Evolutionary conservation across 169 alveolate genomes (phyloP).

Genomic region (Plasmodium knowlesi): DNA sequence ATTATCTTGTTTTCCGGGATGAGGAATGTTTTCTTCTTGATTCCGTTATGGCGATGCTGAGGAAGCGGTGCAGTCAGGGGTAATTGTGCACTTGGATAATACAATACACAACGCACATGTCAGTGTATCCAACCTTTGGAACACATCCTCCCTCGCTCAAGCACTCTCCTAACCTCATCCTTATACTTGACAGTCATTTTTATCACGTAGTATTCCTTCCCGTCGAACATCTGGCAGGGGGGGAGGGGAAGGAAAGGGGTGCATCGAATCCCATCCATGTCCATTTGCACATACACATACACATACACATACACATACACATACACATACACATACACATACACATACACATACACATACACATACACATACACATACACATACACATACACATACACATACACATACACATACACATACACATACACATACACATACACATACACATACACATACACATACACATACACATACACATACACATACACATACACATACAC

Average conservation of each 20-base stretch:
- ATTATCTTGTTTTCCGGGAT: conserved; percentile 54
- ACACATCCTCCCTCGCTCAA: not conserved
- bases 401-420: not conserved
- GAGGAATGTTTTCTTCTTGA: conserved; percentile 35
- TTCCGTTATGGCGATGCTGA: conserved; percentile 17
- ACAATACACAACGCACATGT: not conserved
- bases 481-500: not conserved
- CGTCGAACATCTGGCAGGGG: conserved; percentile 29
- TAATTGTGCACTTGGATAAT: not conserved
- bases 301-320: not conserved
- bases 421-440: not conserved
- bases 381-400: not conserved
- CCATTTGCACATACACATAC: not conserved
- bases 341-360: not conserved
- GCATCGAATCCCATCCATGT: not conserved
- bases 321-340: not conserved
- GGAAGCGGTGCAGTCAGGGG: not conserved
- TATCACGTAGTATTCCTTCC: conserved; percentile 58
- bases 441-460: not conserved
- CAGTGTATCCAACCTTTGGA: not conserved
- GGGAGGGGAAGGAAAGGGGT: not conserved
- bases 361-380: not conserved
- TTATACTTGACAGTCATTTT: conserved; percentile 51
- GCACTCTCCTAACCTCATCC: conserved; percentile 7
- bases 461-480: not conserved